Conservation (phyloP, 2,329 filamentous ascomycete genomes). For the Polytolypa hystricis region DNA sequence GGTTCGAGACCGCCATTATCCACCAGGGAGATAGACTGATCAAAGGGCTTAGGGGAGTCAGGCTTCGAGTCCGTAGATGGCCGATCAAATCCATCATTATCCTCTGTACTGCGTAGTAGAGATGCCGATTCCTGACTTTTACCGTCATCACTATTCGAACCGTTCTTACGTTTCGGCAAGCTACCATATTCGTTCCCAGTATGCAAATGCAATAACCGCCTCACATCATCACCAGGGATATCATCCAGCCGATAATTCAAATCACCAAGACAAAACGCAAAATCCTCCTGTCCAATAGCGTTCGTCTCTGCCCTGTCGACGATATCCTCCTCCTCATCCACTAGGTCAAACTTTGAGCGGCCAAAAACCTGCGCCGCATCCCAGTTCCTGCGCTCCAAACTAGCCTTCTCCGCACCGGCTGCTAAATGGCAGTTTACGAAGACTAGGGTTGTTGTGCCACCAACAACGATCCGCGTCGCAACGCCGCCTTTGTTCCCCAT, state of each 20-base stretch:
- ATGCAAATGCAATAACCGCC: conserved; percentile 71
- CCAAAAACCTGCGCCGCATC: conserved; percentile 68
- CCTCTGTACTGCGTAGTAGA: not conserved
- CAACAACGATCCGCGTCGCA: conserved; percentile 67
- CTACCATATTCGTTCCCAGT: conserved; percentile 10
- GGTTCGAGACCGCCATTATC: conserved; percentile 57
- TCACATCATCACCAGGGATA: conserved; percentile 80
- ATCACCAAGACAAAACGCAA: conserved; percentile 93
- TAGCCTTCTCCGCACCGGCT: conserved; percentile 67
- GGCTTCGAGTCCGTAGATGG: not conserved
- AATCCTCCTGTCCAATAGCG: conserved; percentile 77
- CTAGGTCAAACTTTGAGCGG: conserved; percentile 67
- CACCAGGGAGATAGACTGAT: conserved; percentile 10
- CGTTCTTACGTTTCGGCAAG: conserved; percentile 14
- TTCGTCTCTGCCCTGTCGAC: conserved; percentile 46
- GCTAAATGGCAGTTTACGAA: conserved; percentile 90
- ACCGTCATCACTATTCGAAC: conserved; percentile 9
- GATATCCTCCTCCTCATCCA: conserved; percentile 52
- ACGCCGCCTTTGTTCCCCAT: conserved; percentile 95
- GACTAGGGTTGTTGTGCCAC: conserved; percentile 77
- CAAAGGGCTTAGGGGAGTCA: conserved; percentile 8
- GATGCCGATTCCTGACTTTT: conserved; percentile 4
- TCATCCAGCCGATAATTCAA: conserved; percentile 87
- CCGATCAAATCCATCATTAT: not conserved
- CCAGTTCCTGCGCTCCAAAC: conserved; percentile 79